Conservation (phyloP, 164 flowering plant species). For the Taxillus chinensis region DNA sequence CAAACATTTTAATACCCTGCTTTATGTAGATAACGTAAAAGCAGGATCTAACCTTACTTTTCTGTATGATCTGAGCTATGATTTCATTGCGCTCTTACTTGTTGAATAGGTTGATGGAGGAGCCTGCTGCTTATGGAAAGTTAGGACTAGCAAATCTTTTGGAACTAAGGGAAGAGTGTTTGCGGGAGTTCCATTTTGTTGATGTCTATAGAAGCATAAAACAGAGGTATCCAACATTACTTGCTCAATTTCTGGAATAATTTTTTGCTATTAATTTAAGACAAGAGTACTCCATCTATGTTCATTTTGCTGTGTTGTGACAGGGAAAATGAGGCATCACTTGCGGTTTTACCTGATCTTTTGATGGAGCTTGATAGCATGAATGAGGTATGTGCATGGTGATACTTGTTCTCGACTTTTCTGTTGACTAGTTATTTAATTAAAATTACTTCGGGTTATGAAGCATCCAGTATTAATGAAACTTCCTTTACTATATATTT, state of each 20-base stretch:
- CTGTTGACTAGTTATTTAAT: too few species aligned
- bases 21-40: too few species aligned
- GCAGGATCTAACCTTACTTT: not conserved
- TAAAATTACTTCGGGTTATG: too few species aligned
- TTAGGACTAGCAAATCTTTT: constrained; percentile 91
- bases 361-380: constrained; percentile 85
- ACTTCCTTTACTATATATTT: too few species aligned
- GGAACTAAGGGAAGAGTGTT: constrained; percentile 96
- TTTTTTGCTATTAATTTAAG: not conserved
- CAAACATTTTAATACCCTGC: too few species aligned
- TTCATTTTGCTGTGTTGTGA: constrained; percentile 1
- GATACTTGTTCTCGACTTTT: not conserved
- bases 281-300: not conserved
- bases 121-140: constrained; percentile 99
- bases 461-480: too few species aligned
- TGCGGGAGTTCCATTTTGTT: constrained; percentile 88
- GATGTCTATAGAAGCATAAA: constrained; percentile 94
- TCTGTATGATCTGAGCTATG: not conserved
- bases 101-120: constrained; percentile 84
- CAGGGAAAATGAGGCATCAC: constrained; percentile 99
- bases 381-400: constrained; percentile 55
- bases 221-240: constrained; percentile 50
- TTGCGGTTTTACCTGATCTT: constrained; percentile 89
- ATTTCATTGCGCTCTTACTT: not conserved
- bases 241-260: not conserved